Evolutionary conservation across 1,139 yeast species (phyloP).

Genomic region (Debaryomycetaceae sp.): DNA sequence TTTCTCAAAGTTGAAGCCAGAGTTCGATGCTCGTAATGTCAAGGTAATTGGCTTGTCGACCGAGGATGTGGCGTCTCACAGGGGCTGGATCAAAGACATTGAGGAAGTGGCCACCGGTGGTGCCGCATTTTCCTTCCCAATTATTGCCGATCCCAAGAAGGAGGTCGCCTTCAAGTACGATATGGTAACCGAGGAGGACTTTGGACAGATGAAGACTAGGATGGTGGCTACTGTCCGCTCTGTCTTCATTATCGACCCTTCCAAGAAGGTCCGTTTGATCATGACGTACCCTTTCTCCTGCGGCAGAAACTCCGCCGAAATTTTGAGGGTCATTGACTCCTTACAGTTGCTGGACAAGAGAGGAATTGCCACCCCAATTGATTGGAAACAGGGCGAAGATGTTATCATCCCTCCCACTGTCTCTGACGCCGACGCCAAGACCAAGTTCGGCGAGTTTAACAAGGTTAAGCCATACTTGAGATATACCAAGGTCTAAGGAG

Average conservation of each 20-base stretch:
- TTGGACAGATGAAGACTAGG: conserved; percentile 8
- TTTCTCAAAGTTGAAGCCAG: conserved; percentile 73
- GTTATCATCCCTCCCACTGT: conserved; percentile 73
- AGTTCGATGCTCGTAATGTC: conserved; percentile 64
- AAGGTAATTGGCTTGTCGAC: conserved; percentile 75
- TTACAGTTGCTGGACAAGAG: conserved; percentile 65
- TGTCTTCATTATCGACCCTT: conserved; percentile 74
- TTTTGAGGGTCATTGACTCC: conserved; percentile 70
- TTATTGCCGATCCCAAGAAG: conserved; percentile 67
- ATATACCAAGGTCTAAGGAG: conserved; percentile 6
- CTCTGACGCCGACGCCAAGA: conserved; percentile 60
- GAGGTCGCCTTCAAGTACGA: conserved; percentile 61
- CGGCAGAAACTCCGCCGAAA: conserved; percentile 85
- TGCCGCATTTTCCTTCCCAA: conserved; percentile 54
- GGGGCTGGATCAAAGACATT: conserved; percentile 75
- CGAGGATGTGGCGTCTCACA: conserved; percentile 58
- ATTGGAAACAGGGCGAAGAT: conserved; percentile 83
- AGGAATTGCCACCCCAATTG: conserved; percentile 72
- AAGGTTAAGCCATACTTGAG: conserved; percentile 66
- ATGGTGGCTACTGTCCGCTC: conserved; percentile 56
- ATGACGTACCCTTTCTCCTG: conserved; percentile 77
- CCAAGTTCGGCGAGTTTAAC: conserved; percentile 65
- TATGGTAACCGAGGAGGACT: conserved; percentile 38
- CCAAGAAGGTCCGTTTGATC: conserved; percentile 60
- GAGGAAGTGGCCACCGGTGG: conserved; percentile 60